phyloP scores from a whole-genome alignment of 345 rosid species.

The Clarkia xantiana region DNA sequence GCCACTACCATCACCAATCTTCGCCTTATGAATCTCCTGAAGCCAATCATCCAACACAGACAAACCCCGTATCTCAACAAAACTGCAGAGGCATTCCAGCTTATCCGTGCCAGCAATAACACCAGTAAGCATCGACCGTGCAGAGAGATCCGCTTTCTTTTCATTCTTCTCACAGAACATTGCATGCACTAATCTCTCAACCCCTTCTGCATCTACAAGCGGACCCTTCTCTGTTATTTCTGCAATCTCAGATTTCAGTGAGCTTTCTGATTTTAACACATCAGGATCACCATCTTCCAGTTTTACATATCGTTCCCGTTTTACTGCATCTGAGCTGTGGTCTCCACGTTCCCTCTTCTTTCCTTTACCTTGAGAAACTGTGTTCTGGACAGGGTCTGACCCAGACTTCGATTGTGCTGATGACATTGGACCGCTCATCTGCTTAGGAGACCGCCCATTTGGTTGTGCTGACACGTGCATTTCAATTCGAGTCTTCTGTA shows the following conservation, averaged over 20 bases:
- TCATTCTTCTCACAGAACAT: slow-evolving; percentile 55
- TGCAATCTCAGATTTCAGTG: slow-evolving; percentile 46
- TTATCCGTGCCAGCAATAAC: slow-evolving; percentile 82
- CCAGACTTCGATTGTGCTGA: slow-evolving; percentile 42
- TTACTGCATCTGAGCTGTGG: slow-evolving; percentile 51
- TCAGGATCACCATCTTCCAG: slow-evolving; percentile 52
- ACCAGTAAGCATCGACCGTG: slow-evolving; percentile 56
- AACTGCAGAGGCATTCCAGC: slow-evolving; percentile 56
- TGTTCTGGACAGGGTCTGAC: slow-evolving; percentile 48
- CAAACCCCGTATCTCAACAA: slow-evolving; percentile 75
- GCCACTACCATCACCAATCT: slow-evolving; percentile 50
- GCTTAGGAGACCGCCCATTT: slow-evolving; percentile 75
- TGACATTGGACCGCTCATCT: slow-evolving; percentile 8
- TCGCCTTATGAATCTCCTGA: slow-evolving; percentile 85
- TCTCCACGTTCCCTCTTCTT: slow-evolving; percentile 84
- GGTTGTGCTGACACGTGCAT: slow-evolving; percentile 69
- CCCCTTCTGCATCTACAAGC: slow-evolving; percentile 62
- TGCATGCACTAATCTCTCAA: slow-evolving; percentile 66
- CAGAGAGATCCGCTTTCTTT: slow-evolving; percentile 50
- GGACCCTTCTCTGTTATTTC: slow-evolving; percentile 71
- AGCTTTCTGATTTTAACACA: slow-evolving; percentile 32
- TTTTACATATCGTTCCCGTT: slow-evolving; percentile 49
- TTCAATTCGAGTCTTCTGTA: slow-evolving; percentile 44
- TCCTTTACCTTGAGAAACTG: slow-evolving; percentile 56
- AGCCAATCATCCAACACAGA: slow-evolving; percentile 93